Evolutionary conservation across 2,329 filamentous ascomycete genomes (phyloP).

Genomic region (Monosporascus sp.): DNA sequence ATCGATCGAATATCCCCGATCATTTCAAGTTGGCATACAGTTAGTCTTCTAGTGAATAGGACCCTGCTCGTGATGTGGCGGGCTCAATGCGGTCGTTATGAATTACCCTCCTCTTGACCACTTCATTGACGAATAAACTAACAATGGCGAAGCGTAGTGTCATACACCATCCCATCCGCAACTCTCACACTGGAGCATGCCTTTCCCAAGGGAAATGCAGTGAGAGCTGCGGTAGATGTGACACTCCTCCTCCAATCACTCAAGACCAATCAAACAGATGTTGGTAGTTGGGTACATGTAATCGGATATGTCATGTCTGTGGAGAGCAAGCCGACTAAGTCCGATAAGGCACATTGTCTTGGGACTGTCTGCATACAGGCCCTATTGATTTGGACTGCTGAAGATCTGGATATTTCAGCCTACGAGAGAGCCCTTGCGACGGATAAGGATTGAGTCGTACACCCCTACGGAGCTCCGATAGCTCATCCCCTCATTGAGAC

Average conservation of each 20-base stretch:
- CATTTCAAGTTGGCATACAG: no score
- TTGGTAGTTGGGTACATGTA: conserved; percentile 86
- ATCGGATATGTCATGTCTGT: conserved; percentile 65
- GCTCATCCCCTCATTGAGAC: no score
- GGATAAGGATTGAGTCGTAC: conserved; percentile 8
- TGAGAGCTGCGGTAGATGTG: conserved; percentile 61
- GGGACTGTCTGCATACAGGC: conserved; percentile 57
- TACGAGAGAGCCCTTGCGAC: conserved; percentile 60
- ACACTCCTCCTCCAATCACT: conserved; percentile 64
- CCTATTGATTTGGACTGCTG: conserved; percentile 71
- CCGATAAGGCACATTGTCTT: conserved; percentile 5
- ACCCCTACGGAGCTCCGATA: neutral
- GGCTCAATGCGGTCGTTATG: no score
- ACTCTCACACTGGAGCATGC: conserved; percentile 64
- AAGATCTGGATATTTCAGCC: conserved; percentile 61
- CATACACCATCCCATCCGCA: conserved; percentile 49
- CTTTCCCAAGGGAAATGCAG: conserved; percentile 43
- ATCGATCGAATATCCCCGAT: neutral
- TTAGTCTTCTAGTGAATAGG: no score
- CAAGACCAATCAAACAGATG: conserved; percentile 55
- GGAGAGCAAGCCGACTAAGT: conserved; percentile 4
- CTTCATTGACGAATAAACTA: conserved; percentile 13
- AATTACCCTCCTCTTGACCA: conserved; percentile 5
- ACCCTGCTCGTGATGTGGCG: no score
- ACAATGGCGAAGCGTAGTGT: conserved; percentile 39